These are phyloP conservation scores for Sungouiozyma ichnusensis DNA, from an alignment of 805 yeast species.

Conservation along the genomic window DNA sequence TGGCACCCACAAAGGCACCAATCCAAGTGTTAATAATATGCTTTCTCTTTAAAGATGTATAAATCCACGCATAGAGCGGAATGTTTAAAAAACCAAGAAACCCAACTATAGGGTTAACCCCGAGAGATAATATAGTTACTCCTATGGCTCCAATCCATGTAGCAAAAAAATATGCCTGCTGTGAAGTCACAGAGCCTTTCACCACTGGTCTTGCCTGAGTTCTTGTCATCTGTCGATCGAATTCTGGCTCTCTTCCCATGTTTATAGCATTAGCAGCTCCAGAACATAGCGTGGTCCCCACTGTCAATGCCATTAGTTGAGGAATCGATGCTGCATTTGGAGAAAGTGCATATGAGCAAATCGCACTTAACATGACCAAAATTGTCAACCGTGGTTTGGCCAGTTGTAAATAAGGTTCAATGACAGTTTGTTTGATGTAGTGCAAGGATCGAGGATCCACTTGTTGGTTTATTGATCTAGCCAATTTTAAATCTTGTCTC, in stretches of 20 bases:
- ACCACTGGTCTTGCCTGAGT: constrained; percentile 88
- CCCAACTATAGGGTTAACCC: constrained; percentile 83
- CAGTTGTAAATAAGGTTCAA: constrained; percentile 63
- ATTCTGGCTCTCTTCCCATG: constrained; percentile 92
- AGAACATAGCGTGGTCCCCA: constrained; percentile 80
- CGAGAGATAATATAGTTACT: constrained; percentile 52
- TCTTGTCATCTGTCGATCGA: constrained; percentile 77
- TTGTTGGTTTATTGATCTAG: background rate
- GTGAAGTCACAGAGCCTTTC: constrained; percentile 62
- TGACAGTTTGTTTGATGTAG: constrained; percentile 29
- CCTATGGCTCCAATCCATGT: constrained; percentile 64
- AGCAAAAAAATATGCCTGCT: constrained; percentile 76
- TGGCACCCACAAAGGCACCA: constrained; percentile 97
- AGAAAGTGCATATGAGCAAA: constrained; percentile 87
- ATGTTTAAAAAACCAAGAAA: constrained; percentile 72
- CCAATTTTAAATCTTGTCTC: constrained; percentile 8
- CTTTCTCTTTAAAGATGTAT: constrained; percentile 80
- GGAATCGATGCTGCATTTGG: constrained; percentile 70
- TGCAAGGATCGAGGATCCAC: constrained; percentile 4
- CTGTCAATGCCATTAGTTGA: constrained; percentile 60
- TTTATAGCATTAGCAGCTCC: constrained; percentile 95
- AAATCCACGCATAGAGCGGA: constrained; percentile 75
- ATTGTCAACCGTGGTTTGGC: constrained; percentile 85
- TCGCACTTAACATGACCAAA: constrained; percentile 80
- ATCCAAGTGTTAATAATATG: constrained; percentile 93